Evolutionary conservation across 2,329 filamentous ascomycete species (phyloP).

Genomic region (Corinectria fuckeliana): DNA sequence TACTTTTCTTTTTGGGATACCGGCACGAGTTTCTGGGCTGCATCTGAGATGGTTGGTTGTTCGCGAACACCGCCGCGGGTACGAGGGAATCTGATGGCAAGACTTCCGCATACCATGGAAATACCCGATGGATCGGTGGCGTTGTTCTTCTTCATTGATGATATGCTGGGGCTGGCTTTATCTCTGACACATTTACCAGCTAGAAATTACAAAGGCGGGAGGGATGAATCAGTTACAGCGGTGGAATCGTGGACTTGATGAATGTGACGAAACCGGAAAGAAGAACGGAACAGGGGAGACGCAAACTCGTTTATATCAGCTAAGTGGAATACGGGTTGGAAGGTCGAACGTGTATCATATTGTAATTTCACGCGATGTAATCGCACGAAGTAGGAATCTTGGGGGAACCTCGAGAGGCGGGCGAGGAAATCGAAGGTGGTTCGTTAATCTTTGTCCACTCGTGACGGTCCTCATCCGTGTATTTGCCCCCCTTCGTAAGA

Average conservation of each 20-base stretch:
- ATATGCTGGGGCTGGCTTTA: slow-evolving; percentile 2
- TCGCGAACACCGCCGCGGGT: not conserved
- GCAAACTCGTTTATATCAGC: slow-evolving; percentile 9
- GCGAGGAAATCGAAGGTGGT: slow-evolving; percentile 21
- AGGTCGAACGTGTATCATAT: slow-evolving; percentile 36
- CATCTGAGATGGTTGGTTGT: slow-evolving; percentile 19
- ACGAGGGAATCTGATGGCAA: slow-evolving; percentile 1
- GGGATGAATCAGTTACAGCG: slow-evolving; percentile 1
- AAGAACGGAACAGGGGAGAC: slow-evolving; percentile 13
- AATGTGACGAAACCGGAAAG: slow-evolving; percentile 13
- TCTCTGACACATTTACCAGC: not conserved
- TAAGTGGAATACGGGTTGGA: slow-evolving; percentile 13
- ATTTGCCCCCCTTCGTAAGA: slow-evolving; percentile 4
- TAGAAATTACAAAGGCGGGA: not conserved
- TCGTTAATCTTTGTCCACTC: slow-evolving; percentile 24
- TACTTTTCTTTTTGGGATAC: slow-evolving; percentile 21
- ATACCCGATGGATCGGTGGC: slow-evolving; percentile 16
- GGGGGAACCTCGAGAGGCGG: slow-evolving; percentile 16
- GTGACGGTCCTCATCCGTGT: slow-evolving; percentile 9
- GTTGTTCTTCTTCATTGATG: slow-evolving; percentile 15
- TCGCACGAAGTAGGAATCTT: slow-evolving; percentile 24
- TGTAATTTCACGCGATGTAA: slow-evolving; percentile 35
- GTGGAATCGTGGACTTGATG: slow-evolving; percentile 7
- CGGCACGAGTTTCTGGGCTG: slow-evolving; percentile 19
- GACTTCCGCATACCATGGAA: slow-evolving; percentile 8